These are phyloP conservation scores for Tilletia setariae DNA, from an alignment of 1,284 basidiomycete species.

Conservation along the genomic window DNA sequence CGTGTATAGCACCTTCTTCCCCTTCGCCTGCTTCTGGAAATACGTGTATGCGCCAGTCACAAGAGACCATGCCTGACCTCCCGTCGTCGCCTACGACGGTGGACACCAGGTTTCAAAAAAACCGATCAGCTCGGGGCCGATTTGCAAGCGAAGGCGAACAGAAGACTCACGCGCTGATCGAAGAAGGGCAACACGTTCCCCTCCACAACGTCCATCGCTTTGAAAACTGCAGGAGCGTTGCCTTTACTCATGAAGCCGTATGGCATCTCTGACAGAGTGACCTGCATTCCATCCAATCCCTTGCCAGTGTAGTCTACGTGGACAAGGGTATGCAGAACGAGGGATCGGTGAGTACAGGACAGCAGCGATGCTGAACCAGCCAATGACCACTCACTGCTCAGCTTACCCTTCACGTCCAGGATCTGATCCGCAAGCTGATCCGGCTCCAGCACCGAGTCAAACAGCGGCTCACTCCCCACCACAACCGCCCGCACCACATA, in stretches of 20 bases:
- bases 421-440: conserved; percentile 64
- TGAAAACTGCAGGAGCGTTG: conserved; percentile 60
- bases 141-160: background rate
- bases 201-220: conserved; percentile 67
- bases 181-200: conserved; percentile 73
- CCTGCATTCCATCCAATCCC: conserved; percentile 61
- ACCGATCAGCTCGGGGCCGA: background rate
- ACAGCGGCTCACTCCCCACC: conserved; percentile 73
- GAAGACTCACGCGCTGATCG: conserved; percentile 46
- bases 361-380: too few relatives aligned
- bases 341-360: background rate
- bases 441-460: conserved; percentile 63
- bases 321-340: background rate
- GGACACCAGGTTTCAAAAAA: background rate
- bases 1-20: conserved; percentile 60
- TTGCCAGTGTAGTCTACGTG: background rate
- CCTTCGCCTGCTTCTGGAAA: conserved; percentile 55
- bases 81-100: conserved; percentile 61
- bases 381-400: conserved; percentile 18
- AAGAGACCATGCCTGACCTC: conserved; percentile 66
- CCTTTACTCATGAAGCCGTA: conserved; percentile 61
- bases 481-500: conserved; percentile 68
- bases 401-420: conserved; percentile 20
- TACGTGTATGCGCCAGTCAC: conserved; percentile 64
- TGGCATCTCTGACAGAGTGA: conserved; percentile 64